A percentile compares a stretch with the other conserved stretches of the same genome.
These are phyloP conservation scores for Botrytis cinerea DNA, from an alignment of 2,329 filamentous ascomycete species.

Conservation along the genomic window DNA sequence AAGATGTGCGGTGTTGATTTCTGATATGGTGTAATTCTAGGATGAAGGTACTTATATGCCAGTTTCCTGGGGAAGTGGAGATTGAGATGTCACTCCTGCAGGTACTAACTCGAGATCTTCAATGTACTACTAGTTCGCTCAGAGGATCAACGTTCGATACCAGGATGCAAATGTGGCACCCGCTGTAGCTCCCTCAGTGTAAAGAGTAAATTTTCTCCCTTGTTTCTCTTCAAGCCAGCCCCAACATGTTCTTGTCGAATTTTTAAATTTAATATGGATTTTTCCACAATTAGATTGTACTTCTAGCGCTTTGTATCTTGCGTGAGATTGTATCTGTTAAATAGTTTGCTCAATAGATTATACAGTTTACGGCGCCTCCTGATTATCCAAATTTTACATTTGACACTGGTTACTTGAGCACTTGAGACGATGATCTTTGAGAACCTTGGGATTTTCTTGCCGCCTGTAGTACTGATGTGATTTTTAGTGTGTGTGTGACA, in stretches of 20 bases:
- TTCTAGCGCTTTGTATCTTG: not conserved
- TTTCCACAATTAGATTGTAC: not conserved
- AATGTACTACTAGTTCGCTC: not conserved
- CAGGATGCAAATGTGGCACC: not conserved
- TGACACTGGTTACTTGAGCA: not conserved
- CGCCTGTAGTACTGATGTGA: not conserved
- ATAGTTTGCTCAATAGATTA: not conserved
- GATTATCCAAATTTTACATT: not conserved
- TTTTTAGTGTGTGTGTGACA: not conserved
- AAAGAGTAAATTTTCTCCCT: not conserved
- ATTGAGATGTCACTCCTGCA: not conserved
- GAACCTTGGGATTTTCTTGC: not conserved
- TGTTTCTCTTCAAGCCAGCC: not conserved
- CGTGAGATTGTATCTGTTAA: rapidly evolving
- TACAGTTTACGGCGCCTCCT: too few relatives aligned
- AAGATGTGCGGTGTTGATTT: not conserved
- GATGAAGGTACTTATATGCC: not conserved
- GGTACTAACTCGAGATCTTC: not conserved
- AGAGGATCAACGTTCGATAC: not conserved
- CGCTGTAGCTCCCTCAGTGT: not conserved
- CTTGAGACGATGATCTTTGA: not conserved
- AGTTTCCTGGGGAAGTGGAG: not conserved
- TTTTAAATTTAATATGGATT: not conserved
- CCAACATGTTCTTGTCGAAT: not conserved
- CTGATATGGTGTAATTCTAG: not conserved